Conservation (phyloP, 2,329 filamentous ascomycete genomes). For the Xylariaceae sp. region DNA sequence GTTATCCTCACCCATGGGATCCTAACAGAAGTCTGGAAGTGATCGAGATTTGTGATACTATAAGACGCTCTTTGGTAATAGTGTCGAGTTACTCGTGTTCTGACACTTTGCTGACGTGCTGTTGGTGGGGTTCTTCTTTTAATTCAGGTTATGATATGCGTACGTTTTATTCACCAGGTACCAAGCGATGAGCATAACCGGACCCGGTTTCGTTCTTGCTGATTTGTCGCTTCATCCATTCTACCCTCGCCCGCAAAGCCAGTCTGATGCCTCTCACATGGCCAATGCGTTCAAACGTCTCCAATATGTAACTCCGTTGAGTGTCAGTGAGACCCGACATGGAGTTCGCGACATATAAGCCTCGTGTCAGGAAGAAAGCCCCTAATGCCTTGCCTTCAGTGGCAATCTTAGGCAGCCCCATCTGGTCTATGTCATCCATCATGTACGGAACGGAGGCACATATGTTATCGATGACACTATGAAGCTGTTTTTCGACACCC, state of each 20-base stretch:
- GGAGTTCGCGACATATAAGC: conserved; percentile 7
- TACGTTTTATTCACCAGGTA: too few species aligned
- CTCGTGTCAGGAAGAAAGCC: conserved; percentile 7
- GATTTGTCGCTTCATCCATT: conserved; percentile 4
- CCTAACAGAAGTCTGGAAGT: too few species aligned
- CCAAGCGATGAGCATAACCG: too few species aligned
- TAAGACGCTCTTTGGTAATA: too few species aligned
- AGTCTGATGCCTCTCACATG: conserved; percentile 9
- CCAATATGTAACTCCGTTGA: conserved; percentile 8
- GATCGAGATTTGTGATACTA: too few species aligned
- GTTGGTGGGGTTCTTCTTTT: too few species aligned
- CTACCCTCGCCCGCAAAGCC: conserved; percentile 4
- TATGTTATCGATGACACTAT: conserved; percentile 6
- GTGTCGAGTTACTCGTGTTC: too few species aligned
- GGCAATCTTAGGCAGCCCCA: conserved; percentile 4
- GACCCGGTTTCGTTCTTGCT: too few species aligned
- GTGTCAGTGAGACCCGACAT: not conserved
- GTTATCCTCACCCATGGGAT: too few species aligned
- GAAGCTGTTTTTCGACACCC: conserved; percentile 2
- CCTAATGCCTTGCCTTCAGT: conserved; percentile 11
- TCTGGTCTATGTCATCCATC: conserved; percentile 11
- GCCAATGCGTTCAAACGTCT: conserved; percentile 8
- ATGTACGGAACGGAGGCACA: conserved; percentile 11
- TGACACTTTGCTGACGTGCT: too few species aligned
- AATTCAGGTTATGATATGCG: too few species aligned